Evolutionary conservation across 2,329 filamentous ascomycete genomes (phyloP).

Genomic region (Metarhizium album): DNA sequence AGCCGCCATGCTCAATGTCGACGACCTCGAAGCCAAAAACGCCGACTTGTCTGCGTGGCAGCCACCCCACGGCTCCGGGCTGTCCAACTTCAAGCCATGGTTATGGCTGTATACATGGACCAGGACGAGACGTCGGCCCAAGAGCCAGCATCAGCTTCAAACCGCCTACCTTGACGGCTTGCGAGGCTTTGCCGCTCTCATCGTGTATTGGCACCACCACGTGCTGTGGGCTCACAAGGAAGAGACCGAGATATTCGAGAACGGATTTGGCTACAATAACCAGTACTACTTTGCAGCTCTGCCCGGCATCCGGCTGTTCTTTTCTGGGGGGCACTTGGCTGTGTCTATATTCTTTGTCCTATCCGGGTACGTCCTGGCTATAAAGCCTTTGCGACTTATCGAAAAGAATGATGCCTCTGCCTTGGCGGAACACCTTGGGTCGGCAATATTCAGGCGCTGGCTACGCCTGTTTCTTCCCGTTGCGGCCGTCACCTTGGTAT

Average conservation of each 20-base stretch:
- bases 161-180: conserved; percentile 54
- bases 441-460: conserved; percentile 38
- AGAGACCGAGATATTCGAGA: conserved; percentile 32
- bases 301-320: conserved; percentile 48
- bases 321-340: conserved; percentile 51
- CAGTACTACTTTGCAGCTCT: conserved; percentile 39
- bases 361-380: conserved; percentile 45
- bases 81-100: conserved; percentile 2
- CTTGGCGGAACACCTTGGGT: conserved; percentile 33
- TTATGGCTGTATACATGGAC: neutral
- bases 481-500: conserved; percentile 42
- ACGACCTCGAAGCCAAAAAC: neutral
- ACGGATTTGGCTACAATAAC: conserved; percentile 39
- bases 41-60: neutral
- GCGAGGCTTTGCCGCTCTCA: conserved; percentile 53
- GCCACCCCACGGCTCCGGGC: neutral
- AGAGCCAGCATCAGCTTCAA: conserved; percentile 30
- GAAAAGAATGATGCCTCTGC: conserved; percentile 30
- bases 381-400: conserved; percentile 37
- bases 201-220: conserved; percentile 56
- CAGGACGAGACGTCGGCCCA: conserved; percentile 4
- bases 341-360: conserved; percentile 47
- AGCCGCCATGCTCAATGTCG: neutral
- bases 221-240: conserved; percentile 43
- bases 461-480: conserved; percentile 40